Evolutionary conservation across 202 grass and related monocot species (phyloP).

Genomic region (Carex arenaria): DNA sequence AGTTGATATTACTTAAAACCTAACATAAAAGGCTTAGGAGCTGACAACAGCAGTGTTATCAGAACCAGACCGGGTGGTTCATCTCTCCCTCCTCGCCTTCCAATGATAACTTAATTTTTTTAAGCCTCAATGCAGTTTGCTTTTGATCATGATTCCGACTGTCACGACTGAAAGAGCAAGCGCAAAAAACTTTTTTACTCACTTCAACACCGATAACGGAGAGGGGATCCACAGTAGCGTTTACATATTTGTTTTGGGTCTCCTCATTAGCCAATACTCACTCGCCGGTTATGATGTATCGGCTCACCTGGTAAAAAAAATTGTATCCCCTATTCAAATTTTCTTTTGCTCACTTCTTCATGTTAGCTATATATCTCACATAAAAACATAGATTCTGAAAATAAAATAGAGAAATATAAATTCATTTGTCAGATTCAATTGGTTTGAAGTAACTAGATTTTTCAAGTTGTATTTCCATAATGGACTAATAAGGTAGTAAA

Average conservation of each 20-base stretch:
- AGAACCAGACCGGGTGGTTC: no score
- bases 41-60: no score
- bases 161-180: conserved; percentile 54
- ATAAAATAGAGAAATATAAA: neutral
- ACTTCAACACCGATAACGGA: conserved; percentile 64
- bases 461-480: neutral
- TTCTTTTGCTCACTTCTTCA: no score
- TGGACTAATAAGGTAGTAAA: neutral
- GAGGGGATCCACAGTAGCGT: conserved; percentile 44
- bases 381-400: no score
- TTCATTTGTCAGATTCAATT: neutral
- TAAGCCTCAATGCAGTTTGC: no score
- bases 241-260: conserved; percentile 63
- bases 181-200: conserved; percentile 57
- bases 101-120: no score
- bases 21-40: no score
- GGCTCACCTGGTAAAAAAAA: conserved; percentile 59
- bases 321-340: neutral
- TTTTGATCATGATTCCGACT: conserved; percentile 26
- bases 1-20: no score
- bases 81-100: no score
- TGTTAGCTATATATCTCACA: no score
- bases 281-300: conserved; percentile 65
- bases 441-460: no score
- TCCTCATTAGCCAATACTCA: conserved; percentile 72